Base-by-base conservation (phyloP, 768 basidiomycete genomes). In the Pseudohyphozyma bogoriensis region DNA sequence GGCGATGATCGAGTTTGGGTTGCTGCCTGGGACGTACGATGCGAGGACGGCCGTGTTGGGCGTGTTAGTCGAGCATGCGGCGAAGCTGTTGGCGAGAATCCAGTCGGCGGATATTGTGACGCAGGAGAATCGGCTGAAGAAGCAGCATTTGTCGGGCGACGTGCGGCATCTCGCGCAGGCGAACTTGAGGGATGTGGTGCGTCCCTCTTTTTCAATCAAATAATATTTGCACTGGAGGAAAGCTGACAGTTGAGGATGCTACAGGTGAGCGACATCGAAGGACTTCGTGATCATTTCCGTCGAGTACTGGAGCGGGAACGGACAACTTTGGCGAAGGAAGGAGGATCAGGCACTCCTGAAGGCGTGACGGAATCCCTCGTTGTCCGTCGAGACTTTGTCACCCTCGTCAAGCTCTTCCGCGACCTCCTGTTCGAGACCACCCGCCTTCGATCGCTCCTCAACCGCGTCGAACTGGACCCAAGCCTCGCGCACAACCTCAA, bases 401-500 rank as follows among this genome's bases (percentile, higher is more conserved):
- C 79, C 11, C 74, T 99, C 54, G 82, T 96, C 77, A 89, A 85
- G 70, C 74, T 96, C 45, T 79, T 93, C 73, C 85, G 83, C 71
- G 92, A 97, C 63, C 74, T 84, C 28, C 87, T 97, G 64, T 77
- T 77, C 44, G 89, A 93, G 71, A 78, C 93, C 71, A 86, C 87
- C 2, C 80, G 85, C 65, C 76, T 96, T 69, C 83, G 91, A 54
- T 81, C 83, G 36, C 80, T 84, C 40, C 75, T 97, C 63, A 99
- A 99, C 71, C 85, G 92, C 58, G 78, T 96, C 46, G 85, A 90
- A 50, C 79, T 99, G 28, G 90, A 97, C 59, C 95, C 95, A 22
- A 74, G 80, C 1, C 77, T 83, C 39, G 92, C 92, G 7, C 65
- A 73, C 3, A 82, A 79, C 69, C 75, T 97, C 35, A 82, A 85